These are phyloP conservation scores for Cryptosporidium parvum DNA, from an alignment of 169 alveolate species.

Conservation along the genomic window DNA sequence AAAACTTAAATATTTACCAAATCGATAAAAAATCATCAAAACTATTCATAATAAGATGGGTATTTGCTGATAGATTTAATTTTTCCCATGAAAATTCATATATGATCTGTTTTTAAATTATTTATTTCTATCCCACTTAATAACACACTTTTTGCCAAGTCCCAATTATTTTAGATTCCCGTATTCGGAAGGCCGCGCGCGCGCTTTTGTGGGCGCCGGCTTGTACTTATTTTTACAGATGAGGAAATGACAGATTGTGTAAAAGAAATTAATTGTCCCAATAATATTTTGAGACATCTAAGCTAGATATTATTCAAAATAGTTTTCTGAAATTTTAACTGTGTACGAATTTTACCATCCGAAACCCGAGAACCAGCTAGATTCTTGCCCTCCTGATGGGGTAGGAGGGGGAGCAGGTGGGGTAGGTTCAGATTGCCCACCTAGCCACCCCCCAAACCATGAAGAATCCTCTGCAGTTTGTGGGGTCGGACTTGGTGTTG, in stretches of 20 bases:
- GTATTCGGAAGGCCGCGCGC: conserved; percentile 38
- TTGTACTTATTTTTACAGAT: conserved; percentile 10
- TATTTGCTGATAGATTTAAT: neutral
- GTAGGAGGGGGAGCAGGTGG: conserved; percentile 34
- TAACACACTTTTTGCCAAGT: conserved; percentile 75
- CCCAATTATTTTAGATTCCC: conserved; percentile 67
- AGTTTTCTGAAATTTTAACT: neutral
- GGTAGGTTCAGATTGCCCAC: neutral
- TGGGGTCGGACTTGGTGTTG: neutral
- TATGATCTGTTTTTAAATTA: neutral
- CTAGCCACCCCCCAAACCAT: conserved; percentile 52
- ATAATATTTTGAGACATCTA: neutral
- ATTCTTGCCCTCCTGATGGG: conserved; percentile 22
- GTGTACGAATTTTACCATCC: conserved; percentile 21
- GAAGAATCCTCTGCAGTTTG: conserved; percentile 21
- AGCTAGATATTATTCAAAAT: neutral
- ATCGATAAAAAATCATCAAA: conserved; percentile 2
- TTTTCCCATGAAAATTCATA: conserved; percentile 9
- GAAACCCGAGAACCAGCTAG: conserved; percentile 68
- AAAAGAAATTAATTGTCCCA: neutral
- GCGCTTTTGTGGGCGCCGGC: conserved; percentile 37
- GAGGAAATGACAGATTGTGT: neutral
- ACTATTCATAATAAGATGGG: conserved; percentile 11
- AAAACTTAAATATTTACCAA: neutral
- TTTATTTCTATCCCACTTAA: conserved; percentile 6